Evolutionary conservation across 805 yeast species (phyloP), one percentile per base, ranked within the genome.

Genomic region (Sungouiozyma intestinalis): DNA sequence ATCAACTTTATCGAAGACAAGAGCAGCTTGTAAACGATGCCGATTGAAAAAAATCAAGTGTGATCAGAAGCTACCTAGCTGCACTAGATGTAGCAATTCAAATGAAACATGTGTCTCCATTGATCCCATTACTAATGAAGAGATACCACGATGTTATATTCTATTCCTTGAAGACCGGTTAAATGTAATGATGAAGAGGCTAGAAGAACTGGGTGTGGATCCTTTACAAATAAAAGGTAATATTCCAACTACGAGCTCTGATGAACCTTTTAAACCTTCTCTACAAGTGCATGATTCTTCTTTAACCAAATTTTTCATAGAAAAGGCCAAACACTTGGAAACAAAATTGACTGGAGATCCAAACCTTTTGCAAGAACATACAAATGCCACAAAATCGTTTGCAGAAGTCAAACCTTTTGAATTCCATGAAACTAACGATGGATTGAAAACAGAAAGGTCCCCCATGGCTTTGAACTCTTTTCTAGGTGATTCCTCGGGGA

Each of bases 81-180:
- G 85, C 52, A 62, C 66, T 20, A 69, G 69, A 47, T 79, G 85
- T 58, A 60, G 64, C 15, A 72, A 68, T 43, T 81, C 83, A 9
- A 74, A 76, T 4, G 81, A 67, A 2, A 84, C 82, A 5, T 87
- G 97, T 62, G 77, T 85, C 3, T 85, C 94, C 0, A 61, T 84
- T 3, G 96, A 88, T 57, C 87, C 94, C 0, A 85, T 87, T 5
- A 85, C 95, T 0, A 94, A 95, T 0, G 67, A 94, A 42, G 86
- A 82, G 49, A 76, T 86, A 1, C 94, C 96, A 0, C 65, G 97
- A 33, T 81, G 86, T 2, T 82, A 83, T 54, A 75, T 85, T 3
- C 71, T 76, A 16, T 81, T 79, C 50, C 64, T 86, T 44, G 96
- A 86, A 55, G 79, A 76, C 43, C 65, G 78, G 32, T 67, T 85